phyloP scores from a whole-genome alignment of 2,329 filamentous ascomycete species.

The Stachybotrys chartarum region DNA sequence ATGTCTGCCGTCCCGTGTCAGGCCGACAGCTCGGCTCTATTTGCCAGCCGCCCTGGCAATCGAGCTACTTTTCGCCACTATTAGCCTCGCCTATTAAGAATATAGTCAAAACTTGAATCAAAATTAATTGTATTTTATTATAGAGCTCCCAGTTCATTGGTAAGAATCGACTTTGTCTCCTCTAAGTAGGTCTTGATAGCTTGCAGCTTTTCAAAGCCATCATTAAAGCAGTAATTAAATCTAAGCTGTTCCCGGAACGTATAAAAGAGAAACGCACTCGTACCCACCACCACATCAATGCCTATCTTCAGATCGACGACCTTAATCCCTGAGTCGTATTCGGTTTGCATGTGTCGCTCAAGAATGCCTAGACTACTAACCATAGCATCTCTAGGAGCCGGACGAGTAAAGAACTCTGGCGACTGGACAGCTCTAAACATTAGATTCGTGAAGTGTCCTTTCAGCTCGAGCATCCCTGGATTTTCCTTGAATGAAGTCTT shows the following conservation, averaged over 20 bases:
- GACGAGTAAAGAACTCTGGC: conserved; percentile 12
- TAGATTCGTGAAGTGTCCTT: conserved; percentile 10
- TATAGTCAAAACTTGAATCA: no score
- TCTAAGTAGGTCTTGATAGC: conserved; percentile 6
- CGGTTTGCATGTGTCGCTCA: conserved; percentile 2
- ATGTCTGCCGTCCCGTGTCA: no score
- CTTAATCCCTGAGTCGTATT: conserved; percentile 3
- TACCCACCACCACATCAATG: conserved; percentile 15
- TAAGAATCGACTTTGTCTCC: no score
- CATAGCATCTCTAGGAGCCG: conserved; percentile 14
- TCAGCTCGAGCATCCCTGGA: conserved; percentile 8
- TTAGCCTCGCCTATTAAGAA: no score
- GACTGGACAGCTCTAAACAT: conserved; percentile 10
- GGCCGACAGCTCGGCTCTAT: no score
- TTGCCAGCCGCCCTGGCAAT: no score
- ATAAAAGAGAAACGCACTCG: conserved; percentile 17
- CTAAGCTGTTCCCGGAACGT: conserved; percentile 15
- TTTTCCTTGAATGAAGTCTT: conserved; percentile 2
- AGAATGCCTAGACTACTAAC: conserved; percentile 17
- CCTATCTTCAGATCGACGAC: conserved; percentile 11
- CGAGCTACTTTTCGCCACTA: no score
- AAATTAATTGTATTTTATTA: no score
- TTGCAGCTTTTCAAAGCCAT: conserved; percentile 10
- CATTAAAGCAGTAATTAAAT: conserved; percentile 17
- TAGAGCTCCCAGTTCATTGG: no score